A percentile compares a stretch with the other conserved stretches of the same genome.
phyloP scores from a whole-genome alignment of 1,139 yeast species.

The Candida sp. region DNA sequence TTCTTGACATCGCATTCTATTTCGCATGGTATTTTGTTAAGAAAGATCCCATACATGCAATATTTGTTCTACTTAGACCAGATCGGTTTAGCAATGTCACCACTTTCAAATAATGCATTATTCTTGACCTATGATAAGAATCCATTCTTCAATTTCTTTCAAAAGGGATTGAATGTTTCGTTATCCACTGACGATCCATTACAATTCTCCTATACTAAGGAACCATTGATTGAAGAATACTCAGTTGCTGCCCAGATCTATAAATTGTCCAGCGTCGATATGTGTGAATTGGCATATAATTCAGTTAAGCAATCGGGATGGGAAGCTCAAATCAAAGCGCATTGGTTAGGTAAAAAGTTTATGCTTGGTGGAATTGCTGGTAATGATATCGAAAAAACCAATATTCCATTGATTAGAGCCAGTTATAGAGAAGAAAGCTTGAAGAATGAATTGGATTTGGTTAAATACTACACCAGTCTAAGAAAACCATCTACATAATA shows the following conservation, averaged over 20 bases:
- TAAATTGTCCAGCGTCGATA: slow-evolving; percentile 88
- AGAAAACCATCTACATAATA: neutral
- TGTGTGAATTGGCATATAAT: slow-evolving; percentile 89
- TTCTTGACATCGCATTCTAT: slow-evolving; percentile 89
- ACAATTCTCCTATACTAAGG: slow-evolving; percentile 94
- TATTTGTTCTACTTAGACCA: slow-evolving; percentile 91
- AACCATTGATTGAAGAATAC: slow-evolving; percentile 96
- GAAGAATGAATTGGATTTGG: slow-evolving; percentile 69
- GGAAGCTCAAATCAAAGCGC: slow-evolving; percentile 78
- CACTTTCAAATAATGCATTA: slow-evolving; percentile 92
- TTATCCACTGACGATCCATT: slow-evolving; percentile 72
- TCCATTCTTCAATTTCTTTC: slow-evolving; percentile 87
- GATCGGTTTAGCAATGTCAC: slow-evolving; percentile 99
- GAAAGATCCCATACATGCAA: slow-evolving; percentile 94
- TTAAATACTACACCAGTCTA: slow-evolving; percentile 50
- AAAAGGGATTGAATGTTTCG: slow-evolving; percentile 90
- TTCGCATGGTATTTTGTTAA: slow-evolving; percentile 88
- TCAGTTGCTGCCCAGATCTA: slow-evolving; percentile 98
- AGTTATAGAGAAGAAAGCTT: slow-evolving; percentile 81
- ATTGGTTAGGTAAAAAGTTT: slow-evolving; percentile 86
- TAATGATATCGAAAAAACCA: slow-evolving; percentile 88
- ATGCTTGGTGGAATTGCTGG: slow-evolving; percentile 65
- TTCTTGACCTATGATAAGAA: slow-evolving; percentile 93
- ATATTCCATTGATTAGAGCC: slow-evolving; percentile 87
- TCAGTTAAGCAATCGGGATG: slow-evolving; percentile 93